Percentiles rank a stretch among this genome's conserved stretches.
phyloP scores from a whole-genome alignment of 176 grass and related monocot species.

The Lolium rigidum region DNA sequence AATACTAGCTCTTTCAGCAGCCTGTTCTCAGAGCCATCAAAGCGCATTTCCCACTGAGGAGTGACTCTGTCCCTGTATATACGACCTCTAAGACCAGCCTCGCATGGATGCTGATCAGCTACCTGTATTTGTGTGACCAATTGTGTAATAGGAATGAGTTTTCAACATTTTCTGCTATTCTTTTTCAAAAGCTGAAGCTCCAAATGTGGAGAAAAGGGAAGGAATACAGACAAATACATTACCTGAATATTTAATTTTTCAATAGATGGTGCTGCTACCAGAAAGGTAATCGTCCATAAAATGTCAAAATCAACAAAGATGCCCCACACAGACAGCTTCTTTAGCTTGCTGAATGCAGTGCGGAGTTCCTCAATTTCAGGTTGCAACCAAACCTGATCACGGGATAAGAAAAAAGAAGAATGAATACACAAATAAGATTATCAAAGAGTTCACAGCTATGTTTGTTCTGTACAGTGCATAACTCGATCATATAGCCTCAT shows the following conservation, averaged over 20 bases:
- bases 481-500: neutral
- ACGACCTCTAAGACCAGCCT: too few relatives aligned
- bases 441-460: neutral
- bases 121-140: too few relatives aligned
- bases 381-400: neutral
- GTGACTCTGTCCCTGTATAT: neutral
- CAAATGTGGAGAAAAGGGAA: neutral
- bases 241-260: neutral
- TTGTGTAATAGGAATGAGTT: neutral
- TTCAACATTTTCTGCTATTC: too few relatives aligned
- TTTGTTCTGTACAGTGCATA: neutral
- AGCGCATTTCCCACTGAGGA: neutral
- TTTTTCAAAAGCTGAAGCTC: neutral
- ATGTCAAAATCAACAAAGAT: neutral
- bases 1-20: neutral
- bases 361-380: neutral
- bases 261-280: neutral
- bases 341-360: neutral
- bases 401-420: neutral
- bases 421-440: neutral
- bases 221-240: neutral
- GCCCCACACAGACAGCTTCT: neutral
- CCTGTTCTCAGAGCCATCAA: neutral
- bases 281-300: neutral
- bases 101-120: neutral